phyloP scores from a whole-genome alignment of 768 basidiomycete species.

The Lentinula raphanica region DNA sequence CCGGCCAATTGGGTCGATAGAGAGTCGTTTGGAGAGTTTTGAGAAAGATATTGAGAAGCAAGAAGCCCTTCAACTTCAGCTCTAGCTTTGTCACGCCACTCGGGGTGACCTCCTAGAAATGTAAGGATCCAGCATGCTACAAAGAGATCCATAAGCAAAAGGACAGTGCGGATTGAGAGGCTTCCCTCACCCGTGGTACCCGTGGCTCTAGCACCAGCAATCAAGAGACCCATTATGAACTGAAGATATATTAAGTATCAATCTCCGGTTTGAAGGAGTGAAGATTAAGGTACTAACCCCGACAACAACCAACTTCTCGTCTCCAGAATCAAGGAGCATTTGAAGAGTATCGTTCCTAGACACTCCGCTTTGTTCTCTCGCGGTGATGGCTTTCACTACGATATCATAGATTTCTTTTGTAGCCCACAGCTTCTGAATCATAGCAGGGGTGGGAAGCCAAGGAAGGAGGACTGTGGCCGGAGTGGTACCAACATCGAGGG shows the following conservation, averaged over 20 bases:
- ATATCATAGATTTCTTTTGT: constrained; percentile 77
- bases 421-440: constrained; percentile 64
- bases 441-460: constrained; percentile 71
- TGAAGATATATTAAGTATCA: constrained; percentile 24
- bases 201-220: constrained; percentile 77
- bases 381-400: constrained; percentile 48
- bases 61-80: constrained; percentile 57
- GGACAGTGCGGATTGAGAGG: not conserved
- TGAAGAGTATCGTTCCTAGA: constrained; percentile 65
- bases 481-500: constrained; percentile 64
- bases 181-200: constrained; percentile 55
- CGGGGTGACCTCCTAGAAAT: constrained; percentile 61
- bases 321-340: constrained; percentile 65
- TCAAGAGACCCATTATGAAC: constrained; percentile 80
- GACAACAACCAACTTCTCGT: constrained; percentile 63
- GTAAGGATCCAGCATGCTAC: constrained; percentile 70
- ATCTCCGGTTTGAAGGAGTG: not conserved
- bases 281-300: constrained; percentile 43
- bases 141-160: constrained; percentile 5
- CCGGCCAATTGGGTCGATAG: constrained; percentile 45
- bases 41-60: constrained; percentile 30
- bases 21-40: constrained; percentile 19
- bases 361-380: constrained; percentile 52
- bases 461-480: constrained; percentile 69
- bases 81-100: constrained; percentile 60